A percentile compares a stretch with the other conserved stretches of the same genome.
These are phyloP conservation scores for Eutrema yunnanense DNA, from an alignment of 345 rosid genomes.

Conservation along the genomic window DNA sequence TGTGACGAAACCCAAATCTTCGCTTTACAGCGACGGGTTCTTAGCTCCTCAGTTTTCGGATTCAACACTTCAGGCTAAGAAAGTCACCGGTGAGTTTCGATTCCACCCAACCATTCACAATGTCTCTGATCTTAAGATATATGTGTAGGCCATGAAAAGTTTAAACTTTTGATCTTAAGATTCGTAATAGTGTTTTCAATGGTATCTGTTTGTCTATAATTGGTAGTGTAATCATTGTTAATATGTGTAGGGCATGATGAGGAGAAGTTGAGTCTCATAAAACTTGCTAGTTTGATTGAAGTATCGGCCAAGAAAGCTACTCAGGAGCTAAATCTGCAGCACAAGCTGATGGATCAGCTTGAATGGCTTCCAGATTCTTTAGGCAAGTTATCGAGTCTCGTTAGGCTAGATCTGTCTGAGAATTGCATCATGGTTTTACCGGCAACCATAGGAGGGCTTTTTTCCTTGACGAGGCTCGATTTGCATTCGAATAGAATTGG, in stretches of 20 bases:
- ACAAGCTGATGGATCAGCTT: conserved; percentile 74
- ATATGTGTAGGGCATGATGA: conserved; percentile 50
- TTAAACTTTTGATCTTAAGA: background rate
- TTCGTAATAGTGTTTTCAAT: background rate
- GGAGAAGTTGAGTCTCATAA: conserved; percentile 77
- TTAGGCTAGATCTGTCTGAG: conserved; percentile 74
- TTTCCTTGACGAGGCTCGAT: conserved; percentile 65
- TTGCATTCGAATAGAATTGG: conserved; percentile 71
- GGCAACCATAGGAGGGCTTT: conserved; percentile 61
- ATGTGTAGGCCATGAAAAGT: background rate
- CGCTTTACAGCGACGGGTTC: conserved; percentile 43
- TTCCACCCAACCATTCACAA: background rate
- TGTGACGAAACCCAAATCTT: conserved; percentile 50
- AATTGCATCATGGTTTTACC: conserved; percentile 71
- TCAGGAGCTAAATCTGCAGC: conserved; percentile 70
- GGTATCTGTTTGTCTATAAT: background rate
- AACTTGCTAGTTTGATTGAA: conserved; percentile 89
- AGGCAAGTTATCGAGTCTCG: conserved; percentile 72
- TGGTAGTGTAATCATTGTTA: background rate
- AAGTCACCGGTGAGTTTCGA: conserved; percentile 42
- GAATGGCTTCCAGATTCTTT: conserved; percentile 96
- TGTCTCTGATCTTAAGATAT: background rate
- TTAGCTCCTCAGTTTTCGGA: conserved; percentile 46
- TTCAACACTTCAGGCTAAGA: conserved; percentile 47
- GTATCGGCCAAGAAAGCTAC: conserved; percentile 80